Evolutionary conservation across 805 yeast species (phyloP).

Genomic region (Lipomyces japonicus): DNA sequence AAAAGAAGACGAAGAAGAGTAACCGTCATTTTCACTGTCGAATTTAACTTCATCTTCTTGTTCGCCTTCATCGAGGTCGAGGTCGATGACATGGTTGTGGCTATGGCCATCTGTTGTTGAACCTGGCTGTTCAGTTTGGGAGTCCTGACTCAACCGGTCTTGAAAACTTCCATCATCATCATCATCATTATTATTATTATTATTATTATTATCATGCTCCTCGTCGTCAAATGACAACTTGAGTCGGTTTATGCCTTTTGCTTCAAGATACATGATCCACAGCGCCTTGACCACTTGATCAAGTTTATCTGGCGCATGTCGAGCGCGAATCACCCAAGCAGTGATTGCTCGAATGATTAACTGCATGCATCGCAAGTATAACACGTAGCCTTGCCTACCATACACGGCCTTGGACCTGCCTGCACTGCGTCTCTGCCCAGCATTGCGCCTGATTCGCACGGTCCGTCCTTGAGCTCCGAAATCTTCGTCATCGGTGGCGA

Average conservation of each 20-base stretch:
- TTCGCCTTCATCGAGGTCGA: neutral
- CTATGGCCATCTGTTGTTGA: neutral
- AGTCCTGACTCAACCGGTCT: neutral
- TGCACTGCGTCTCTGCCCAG: conserved; percentile 31
- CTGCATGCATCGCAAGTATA: conserved; percentile 51
- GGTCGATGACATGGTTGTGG: neutral
- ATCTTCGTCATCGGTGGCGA: conserved; percentile 78
- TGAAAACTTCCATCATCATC: neutral
- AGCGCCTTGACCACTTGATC: conserved; percentile 26
- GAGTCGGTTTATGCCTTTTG: conserved; percentile 12
- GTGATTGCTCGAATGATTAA: conserved; percentile 49
- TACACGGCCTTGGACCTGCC: conserved; percentile 30
- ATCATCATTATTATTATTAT: neutral
- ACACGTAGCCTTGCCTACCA: conserved; percentile 48
- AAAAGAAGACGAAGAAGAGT: neutral
- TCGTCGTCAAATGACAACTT: conserved; percentile 3
- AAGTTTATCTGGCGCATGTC: conserved; percentile 30
- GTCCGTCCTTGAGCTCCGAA: conserved; percentile 31
- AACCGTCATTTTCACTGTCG: conserved; percentile 5
- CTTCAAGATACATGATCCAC: conserved; percentile 24
- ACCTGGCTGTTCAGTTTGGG: neutral
- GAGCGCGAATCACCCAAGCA: conserved; percentile 39
- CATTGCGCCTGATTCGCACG: neutral
- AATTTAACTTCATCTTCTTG: neutral
- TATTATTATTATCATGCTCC: conserved; percentile 4